A percentile compares a stretch with the other conserved stretches of the same genome.
Evolutionary conservation across 2,329 filamentous ascomycete species (phyloP).

Genomic region (Diplocarpon mali): DNA sequence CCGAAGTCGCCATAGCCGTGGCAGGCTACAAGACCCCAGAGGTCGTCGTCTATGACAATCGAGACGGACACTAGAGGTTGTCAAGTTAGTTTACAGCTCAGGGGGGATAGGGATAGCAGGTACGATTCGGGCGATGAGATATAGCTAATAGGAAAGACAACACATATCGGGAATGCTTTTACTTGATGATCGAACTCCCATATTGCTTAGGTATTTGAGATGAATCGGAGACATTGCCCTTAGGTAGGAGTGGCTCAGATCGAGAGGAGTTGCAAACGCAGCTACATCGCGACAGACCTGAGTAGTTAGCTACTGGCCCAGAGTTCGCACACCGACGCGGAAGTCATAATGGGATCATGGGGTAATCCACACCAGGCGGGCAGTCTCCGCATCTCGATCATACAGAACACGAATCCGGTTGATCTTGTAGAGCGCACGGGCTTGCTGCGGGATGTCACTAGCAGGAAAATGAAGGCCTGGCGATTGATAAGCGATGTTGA

Average conservation of each 20-base stretch:
- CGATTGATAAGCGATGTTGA: too few species aligned
- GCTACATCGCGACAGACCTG: slow-evolving; percentile 57
- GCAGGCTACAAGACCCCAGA: slow-evolving; percentile 82
- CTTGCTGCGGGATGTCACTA: slow-evolving; percentile 74
- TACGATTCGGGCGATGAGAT: too few species aligned
- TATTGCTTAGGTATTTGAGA: slow-evolving; percentile 73
- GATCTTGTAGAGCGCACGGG: slow-evolving; percentile 71
- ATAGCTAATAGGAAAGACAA: too few species aligned
- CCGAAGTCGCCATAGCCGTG: slow-evolving; percentile 65
- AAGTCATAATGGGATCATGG: background rate
- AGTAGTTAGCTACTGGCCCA: background rate
- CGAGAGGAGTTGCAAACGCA: slow-evolving; percentile 62
- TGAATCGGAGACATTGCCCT: slow-evolving; percentile 85
- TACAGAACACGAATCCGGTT: slow-evolving; percentile 83
- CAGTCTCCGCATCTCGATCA: slow-evolving; percentile 67
- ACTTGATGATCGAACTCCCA: slow-evolving; percentile 74
- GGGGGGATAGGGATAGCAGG: background rate
- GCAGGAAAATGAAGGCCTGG: slow-evolving; percentile 56
- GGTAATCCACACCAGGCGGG: slow-evolving; percentile 41
- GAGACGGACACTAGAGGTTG: slow-evolving; percentile 59
- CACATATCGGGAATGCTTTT: background rate
- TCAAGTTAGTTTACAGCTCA: background rate
- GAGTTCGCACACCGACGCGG: background rate
- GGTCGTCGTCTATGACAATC: slow-evolving; percentile 69
- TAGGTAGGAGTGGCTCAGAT: slow-evolving; percentile 75